A percentile compares a stretch with the other conserved stretches of the same genome.
Evolutionary conservation across 176 grass and related monocot species (phyloP).

Genomic region (Bromus sterilis): DNA sequence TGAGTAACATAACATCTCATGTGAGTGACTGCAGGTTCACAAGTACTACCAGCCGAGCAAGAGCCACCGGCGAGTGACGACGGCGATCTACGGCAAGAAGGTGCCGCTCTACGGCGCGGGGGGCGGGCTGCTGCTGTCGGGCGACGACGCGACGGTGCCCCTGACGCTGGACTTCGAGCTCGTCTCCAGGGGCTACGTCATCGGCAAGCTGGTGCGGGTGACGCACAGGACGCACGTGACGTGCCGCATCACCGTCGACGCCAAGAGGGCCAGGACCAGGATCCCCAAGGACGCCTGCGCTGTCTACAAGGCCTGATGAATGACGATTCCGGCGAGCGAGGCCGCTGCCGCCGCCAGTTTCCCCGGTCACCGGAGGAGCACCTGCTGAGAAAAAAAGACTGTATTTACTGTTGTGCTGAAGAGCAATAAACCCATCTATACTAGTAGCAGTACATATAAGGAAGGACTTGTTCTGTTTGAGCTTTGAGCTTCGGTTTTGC

Average conservation of each 20-base stretch:
- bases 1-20: neutral
- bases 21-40: constrained; percentile 44
- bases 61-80: constrained; percentile 47
- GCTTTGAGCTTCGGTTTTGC: constrained; percentile 24
- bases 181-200: constrained; percentile 67
- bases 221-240: constrained; percentile 66
- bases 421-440: constrained; percentile 24
- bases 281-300: constrained; percentile 61
- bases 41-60: constrained; percentile 94
- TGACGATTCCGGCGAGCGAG: neutral
- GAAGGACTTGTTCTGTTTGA: no score
- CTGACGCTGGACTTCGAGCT: constrained; percentile 73
- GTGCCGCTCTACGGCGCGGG: constrained; percentile 87
- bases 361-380: no score
- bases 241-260: constrained; percentile 47
- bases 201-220: constrained; percentile 87
- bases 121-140: constrained; percentile 47
- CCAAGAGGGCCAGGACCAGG: constrained; percentile 54
- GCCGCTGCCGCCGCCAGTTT: no score
- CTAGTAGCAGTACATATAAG: neutral
- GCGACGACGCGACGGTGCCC: constrained; percentile 44
- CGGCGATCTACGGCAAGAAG: constrained; percentile 61
- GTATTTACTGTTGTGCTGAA: constrained; percentile 24
- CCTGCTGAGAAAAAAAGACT: neutral
- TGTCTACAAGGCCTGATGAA: constrained; percentile 30